Conservation (phyloP, 2,329 filamentous ascomycete genomes). For the Alternaria sp. region DNA sequence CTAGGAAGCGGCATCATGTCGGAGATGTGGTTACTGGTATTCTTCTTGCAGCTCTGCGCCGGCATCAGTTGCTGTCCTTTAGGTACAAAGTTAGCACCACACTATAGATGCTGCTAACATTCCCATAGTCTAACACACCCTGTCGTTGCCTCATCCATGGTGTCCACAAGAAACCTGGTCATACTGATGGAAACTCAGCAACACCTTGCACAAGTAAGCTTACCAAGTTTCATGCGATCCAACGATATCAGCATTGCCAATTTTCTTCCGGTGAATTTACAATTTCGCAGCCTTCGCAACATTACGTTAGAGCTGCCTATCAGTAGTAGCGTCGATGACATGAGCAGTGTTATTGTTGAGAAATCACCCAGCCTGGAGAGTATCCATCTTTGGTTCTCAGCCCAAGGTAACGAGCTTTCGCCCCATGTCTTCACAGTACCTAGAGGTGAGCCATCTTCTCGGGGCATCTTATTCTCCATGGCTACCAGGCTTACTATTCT, state of each 20-base stretch:
- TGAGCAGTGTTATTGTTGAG: not conserved
- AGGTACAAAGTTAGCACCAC: not conserved
- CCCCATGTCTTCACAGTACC: not conserved
- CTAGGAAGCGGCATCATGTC: not conserved
- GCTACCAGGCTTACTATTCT: not conserved
- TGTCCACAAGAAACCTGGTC: not conserved
- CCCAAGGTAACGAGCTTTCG: not conserved
- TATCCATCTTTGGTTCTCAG: not conserved
- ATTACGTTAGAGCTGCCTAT: not conserved
- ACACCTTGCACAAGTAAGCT: not conserved
- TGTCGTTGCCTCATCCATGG: not conserved
- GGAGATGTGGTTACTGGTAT: not conserved
- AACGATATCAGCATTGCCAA: not conserved
- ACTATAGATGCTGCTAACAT: not conserved
- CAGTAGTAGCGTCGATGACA: not conserved
- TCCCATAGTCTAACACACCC: not conserved
- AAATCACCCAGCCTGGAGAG: not conserved
- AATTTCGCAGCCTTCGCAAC: not conserved
- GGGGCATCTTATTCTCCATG: not conserved
- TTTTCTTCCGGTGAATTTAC: not conserved
- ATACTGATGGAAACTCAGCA: not conserved
- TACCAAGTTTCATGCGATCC: not conserved
- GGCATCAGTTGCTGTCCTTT: conserved; percentile 3
- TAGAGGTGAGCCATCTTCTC: not conserved
- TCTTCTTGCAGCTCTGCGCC: not conserved